These are phyloP conservation scores for Brassica hybrid DNA, from an alignment of 441 rosid genomes.

Conservation along the genomic window DNA sequence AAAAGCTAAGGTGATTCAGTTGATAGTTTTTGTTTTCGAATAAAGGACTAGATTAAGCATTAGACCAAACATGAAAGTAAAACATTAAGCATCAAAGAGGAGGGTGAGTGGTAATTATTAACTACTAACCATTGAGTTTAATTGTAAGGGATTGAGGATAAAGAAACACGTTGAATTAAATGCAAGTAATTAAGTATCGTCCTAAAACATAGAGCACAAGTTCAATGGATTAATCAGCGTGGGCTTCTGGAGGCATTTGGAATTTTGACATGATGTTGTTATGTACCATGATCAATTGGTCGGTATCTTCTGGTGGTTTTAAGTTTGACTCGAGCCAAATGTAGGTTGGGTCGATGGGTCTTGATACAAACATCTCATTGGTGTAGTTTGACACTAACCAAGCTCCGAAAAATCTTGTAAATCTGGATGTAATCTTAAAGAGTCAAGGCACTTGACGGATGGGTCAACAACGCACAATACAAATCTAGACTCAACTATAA, in stretches of 20 bases:
- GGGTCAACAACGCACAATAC: too few relatives aligned
- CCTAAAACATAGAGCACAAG: too few relatives aligned
- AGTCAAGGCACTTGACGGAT: neutral
- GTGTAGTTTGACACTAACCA: neutral
- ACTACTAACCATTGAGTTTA: neutral
- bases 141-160: too few relatives aligned
- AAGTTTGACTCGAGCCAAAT: neutral
- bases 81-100: neutral
- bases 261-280: neutral
- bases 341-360: neutral
- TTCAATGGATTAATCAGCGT: neutral
- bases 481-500: neutral
- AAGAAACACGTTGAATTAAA: too few relatives aligned
- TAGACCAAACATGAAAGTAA: neutral
- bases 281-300: neutral
- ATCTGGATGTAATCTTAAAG: constrained; percentile 1
- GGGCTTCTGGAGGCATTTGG: neutral
- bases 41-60: neutral
- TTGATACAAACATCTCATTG: neutral
- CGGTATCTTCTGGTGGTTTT: neutral
- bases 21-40: neutral
- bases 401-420: neutral
- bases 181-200: too few relatives aligned
- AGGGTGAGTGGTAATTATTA: neutral
- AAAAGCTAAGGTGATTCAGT: neutral